Evolutionary conservation across 176 grass and related monocot species (phyloP).

Genomic region (Secale cereale): DNA sequence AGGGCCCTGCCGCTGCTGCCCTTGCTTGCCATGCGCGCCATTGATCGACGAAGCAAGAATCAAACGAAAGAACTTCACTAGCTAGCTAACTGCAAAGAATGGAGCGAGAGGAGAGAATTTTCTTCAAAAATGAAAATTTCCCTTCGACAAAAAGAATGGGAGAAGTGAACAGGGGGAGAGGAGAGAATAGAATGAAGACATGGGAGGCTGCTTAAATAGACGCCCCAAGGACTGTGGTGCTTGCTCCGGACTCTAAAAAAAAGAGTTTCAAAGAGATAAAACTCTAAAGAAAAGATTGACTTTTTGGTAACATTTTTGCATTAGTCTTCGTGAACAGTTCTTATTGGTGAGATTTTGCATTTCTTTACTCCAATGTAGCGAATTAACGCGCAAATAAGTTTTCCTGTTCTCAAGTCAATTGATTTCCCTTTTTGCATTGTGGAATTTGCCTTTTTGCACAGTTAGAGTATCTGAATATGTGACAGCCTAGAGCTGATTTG

Average conservation of each 20-base stretch:
- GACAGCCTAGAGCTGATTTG: slow-evolving; percentile 10
- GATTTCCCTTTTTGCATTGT: slow-evolving; percentile 1
- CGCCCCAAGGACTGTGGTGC: slow-evolving; percentile 5
- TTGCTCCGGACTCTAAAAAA: neutral
- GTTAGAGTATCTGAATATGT: neutral
- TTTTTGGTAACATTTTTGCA: neutral
- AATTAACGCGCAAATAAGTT: neutral
- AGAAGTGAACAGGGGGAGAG: neutral
- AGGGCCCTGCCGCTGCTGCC: neutral
- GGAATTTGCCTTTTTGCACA: neutral
- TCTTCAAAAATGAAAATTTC: neutral
- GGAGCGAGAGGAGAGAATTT: neutral
- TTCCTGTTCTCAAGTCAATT: neutral
- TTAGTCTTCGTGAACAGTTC: neutral
- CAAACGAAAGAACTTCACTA: neutral
- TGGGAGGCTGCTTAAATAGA: slow-evolving; percentile 20
- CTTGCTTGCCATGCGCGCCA: slow-evolving; percentile 39
- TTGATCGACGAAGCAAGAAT: neutral
- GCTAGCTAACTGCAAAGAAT: neutral
- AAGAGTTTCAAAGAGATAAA: neutral
- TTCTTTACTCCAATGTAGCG: neutral
- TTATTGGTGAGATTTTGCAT: neutral
- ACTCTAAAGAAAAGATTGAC: slow-evolving; percentile 34
- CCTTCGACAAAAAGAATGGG: neutral
- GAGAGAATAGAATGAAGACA: slow-evolving; percentile 16